A percentile compares a stretch with the other conserved stretches of the same genome.
Conservation (phyloP, 148 eudicot genomes). For the Chenopodium album region DNA sequence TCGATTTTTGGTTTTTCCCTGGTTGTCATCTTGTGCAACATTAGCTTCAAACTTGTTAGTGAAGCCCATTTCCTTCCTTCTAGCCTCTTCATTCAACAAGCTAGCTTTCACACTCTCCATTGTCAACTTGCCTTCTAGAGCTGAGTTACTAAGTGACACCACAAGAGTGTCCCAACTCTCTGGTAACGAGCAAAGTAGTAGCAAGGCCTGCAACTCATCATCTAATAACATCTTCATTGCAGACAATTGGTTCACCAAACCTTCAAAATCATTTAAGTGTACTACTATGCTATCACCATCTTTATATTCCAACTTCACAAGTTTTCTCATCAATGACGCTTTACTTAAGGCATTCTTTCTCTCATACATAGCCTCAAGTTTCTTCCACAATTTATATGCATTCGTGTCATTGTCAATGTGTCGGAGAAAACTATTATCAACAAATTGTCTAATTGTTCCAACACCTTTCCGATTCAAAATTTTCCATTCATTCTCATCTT, state of each 20-base stretch:
- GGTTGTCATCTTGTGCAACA: not conserved
- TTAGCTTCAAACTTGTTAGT: not conserved
- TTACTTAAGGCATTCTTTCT: slow-evolving; percentile 1
- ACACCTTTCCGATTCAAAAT: not conserved
- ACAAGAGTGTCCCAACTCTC: not conserved
- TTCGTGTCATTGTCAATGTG: not conserved
- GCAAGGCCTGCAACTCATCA: not conserved
- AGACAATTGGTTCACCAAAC: not conserved
- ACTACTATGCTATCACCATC: slow-evolving; percentile 6
- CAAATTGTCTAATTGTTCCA: slow-evolving; percentile 3
- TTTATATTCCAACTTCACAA: not conserved
- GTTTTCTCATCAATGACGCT: not conserved
- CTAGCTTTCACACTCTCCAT: not conserved
- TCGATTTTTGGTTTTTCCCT: not conserved
- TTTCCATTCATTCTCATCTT: not conserved
- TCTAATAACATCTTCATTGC: not conserved
- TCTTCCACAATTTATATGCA: not conserved
- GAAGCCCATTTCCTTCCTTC: not conserved
- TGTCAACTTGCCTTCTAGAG: not conserved
- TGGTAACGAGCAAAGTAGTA: not conserved
- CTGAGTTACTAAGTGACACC: slow-evolving; percentile 7
- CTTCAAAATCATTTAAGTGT: not conserved
- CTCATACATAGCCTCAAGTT: not conserved
- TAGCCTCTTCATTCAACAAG: slow-evolving; percentile 4
- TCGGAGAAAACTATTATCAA: not conserved